Evolutionary conservation across 345 rosid genomes (phyloP).

Genomic region (Barbarea vulgaris): DNA sequence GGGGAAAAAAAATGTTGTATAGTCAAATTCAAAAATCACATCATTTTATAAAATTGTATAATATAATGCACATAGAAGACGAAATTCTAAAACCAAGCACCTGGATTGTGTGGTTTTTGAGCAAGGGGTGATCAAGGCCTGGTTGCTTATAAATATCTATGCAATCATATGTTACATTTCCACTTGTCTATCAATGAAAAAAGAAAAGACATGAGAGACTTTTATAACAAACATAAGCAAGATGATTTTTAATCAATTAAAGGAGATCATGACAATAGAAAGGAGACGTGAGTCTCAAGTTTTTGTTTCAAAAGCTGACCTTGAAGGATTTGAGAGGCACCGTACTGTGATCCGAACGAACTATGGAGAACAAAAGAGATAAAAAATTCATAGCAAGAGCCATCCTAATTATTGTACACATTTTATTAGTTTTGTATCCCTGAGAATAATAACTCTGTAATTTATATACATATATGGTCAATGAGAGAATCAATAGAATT

Average conservation of each 20-base stretch:
- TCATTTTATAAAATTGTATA: neutral
- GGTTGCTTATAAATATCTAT: constrained; percentile 16
- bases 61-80: neutral
- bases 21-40: neutral
- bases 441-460: neutral
- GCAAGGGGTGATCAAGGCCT: constrained; percentile 23
- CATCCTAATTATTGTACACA: neutral
- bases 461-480: neutral
- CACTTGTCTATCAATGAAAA: neutral
- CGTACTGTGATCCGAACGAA: neutral
- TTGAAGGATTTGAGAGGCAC: constrained; percentile 14
- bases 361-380: neutral
- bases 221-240: neutral
- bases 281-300: neutral
- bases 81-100: neutral
- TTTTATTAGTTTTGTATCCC: neutral
- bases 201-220: neutral
- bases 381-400: constrained; percentile 5
- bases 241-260: neutral
- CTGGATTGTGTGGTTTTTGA: constrained; percentile 25
- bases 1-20: neutral
- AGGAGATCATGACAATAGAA: neutral
- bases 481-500: no score
- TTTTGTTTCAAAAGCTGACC: neutral
- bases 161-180: constrained; percentile 26